Evolutionary conservation across 192 early-diverging fungal species (phyloP), one percentile per base, ranked within the genome.

Genomic region (Chytriomyces confervae): DNA sequence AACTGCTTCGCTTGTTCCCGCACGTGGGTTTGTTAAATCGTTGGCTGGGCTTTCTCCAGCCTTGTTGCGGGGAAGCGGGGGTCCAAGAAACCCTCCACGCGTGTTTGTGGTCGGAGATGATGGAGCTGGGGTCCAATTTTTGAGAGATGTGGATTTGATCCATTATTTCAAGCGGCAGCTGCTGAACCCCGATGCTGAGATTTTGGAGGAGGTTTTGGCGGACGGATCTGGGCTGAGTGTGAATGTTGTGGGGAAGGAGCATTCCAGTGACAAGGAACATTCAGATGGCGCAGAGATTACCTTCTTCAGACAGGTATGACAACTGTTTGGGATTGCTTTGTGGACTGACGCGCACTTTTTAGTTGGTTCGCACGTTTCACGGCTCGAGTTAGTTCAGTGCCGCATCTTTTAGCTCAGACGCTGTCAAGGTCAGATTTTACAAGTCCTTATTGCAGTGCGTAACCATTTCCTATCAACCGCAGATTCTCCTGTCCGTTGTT

Each of bases 121-220:
- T 47, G 84, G 84, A 18, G 24, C n/a, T 23, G 84, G 84, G 11
- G 36, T 67, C 9, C 70, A 84, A 51, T 60, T 85, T 43, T 61
- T 84, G 51, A 51, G 84, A 11, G 84, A 85, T 64, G 51, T 53
- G 60, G 84, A 85, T 75, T 62, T 85, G 9, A n/a, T 66, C 18
- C 24, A 50, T 20, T 85, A 47, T 64, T 79, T 85, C 77, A 66
- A 69, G 50, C 64, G 78, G 5, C 62, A 76, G 70, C 10, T 61
- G 2, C 7, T 23, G 18, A 81, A 84, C 20, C 76, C 82, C 10
- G 50, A 66, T 27, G 53, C 62, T 5, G 60, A 71, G 61, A 84
- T 85, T 65, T 61, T 66, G 20, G 82, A 85, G 62, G 81, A 83
- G 62, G 20, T 61, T 45, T 51, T 77, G 45, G 45, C 8, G 72